Base-by-base conservation (phyloP, 2,329 filamentous ascomycete genomes). In the Aspergillus viridinutans region DNA sequence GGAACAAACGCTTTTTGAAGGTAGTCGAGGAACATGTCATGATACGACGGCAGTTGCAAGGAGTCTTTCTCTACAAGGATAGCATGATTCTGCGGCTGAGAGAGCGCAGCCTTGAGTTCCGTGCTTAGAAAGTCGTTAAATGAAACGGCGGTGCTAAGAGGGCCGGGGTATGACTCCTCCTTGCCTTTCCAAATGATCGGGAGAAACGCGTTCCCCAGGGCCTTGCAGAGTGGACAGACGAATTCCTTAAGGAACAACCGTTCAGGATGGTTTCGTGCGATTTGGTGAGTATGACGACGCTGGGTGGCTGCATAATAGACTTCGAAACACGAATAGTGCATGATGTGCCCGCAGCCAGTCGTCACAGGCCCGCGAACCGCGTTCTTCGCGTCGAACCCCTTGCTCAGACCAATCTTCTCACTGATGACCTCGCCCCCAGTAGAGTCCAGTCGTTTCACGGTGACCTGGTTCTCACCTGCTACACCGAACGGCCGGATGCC, bases 301-400 rank as follows among this genome's bases (percentile, higher is more conserved):
- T 87, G 82, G 0, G 91, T 96, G 3, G 93, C 91, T 49, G 90
- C 85, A 62, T 90, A 89, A 69, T 97, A 99, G 43, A 89, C 85
- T 67, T 97, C 92, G 70, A 99, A 99, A 75, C 94, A 99, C 64
- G 85, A 86, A 72, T 90, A 97, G 73, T 99, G 94, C 94, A 99
- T 99, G 68, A 99, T 95, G 72, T 99, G 94, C 2, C 94, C 94
- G 73, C 94, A 99, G 9, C 93, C 91, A 38, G 90, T 90, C 10
- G 92, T 90, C 1, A 97, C 88, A 0, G 93, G 90, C 0, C 92
- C 94, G 20, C 84, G 80, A 28, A 83, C 81, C 35, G 85, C 85
- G 43, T 85, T 81, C 9, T 82, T 79, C 6, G 86, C 81, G 2
- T 90, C 88, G 68, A 96, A 99, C 0, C 94, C 94, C 73, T 92